phyloP scores from a whole-genome alignment of 2,329 filamentous ascomycete genomes.

The Penicillium sp. region DNA sequence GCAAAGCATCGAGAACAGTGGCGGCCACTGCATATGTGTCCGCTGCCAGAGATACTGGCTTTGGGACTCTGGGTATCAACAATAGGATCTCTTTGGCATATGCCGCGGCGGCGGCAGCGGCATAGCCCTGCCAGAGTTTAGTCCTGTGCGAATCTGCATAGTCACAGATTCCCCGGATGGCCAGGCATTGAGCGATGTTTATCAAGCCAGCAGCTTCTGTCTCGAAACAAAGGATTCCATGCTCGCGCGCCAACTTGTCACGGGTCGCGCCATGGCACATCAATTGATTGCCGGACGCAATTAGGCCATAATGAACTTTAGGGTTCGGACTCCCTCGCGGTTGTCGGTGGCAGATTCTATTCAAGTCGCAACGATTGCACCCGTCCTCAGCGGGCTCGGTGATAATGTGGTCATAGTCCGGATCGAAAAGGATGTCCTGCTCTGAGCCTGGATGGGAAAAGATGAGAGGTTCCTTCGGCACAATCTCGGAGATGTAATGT shows the following conservation, averaged over 20 bases:
- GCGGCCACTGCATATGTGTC: not conserved
- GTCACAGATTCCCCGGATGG: slow-evolving; percentile 25
- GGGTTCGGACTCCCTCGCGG: not conserved
- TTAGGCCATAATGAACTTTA: slow-evolving; percentile 19
- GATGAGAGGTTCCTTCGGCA: no score
- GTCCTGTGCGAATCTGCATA: slow-evolving; percentile 17
- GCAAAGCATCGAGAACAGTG: not conserved
- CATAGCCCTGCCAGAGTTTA: slow-evolving; percentile 12
- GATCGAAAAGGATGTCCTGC: slow-evolving; percentile 21
- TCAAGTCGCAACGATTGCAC: slow-evolving; percentile 1
- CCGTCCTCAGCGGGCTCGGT: not conserved
- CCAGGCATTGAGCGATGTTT: slow-evolving; percentile 17
- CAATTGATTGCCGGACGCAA: slow-evolving; percentile 19
- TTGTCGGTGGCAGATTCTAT: not conserved
- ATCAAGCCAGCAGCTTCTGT: slow-evolving; percentile 24
- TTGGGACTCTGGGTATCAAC: not conserved
- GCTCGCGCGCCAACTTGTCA: slow-evolving; percentile 7
- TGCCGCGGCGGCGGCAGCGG: slow-evolving; percentile 14
- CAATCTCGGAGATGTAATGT: slow-evolving; percentile 15
- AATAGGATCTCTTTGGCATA: slow-evolving; percentile 12
- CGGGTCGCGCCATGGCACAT: slow-evolving; percentile 16
- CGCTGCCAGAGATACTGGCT: not conserved
- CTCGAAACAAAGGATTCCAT: slow-evolving; percentile 10
- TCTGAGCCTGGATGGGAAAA: slow-evolving; percentile 10
- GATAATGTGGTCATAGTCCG: slow-evolving; percentile 17